Evolutionary conservation across 2,329 filamentous ascomycete species (phyloP), one percentile per base, ranked within the genome.

Genomic region (Stromatinia cepivora): DNA sequence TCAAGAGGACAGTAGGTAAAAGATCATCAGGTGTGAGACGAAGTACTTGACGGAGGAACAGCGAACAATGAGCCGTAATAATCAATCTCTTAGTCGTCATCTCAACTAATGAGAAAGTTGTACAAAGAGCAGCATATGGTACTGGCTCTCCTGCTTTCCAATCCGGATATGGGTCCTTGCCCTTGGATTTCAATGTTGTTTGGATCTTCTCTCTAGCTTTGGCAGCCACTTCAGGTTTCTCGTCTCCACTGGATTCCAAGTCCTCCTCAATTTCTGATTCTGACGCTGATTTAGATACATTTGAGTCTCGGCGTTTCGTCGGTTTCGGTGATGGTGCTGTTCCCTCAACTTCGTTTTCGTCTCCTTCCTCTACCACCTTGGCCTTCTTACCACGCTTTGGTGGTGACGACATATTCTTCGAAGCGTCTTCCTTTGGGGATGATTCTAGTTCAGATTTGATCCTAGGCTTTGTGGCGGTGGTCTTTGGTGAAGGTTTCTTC

Each of bases 21-120:
- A 99, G 85, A 78, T 99, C 95, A 22, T 89, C 85, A 0, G 95
- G 95, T 0, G 93, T 97, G 48, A 99, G 84, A 25, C 94, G 88
- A 74, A 98, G 85, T n/a, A 99, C 94, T 81, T 99, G 95, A 46
- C 92, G 91, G 63, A 99, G 85, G 78, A 99, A 98, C 1, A 93
- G 84, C 1, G 94, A 91, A 80, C 94, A 97, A 78, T 97, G 90
- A 25, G 94, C 92, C 74, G 91, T 87, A 72, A 99, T 99, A 71
- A 93, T 85, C 56, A 99, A 81, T 67, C 95, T 88, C 79, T 98
- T 98, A 8, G 92, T 93, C 0, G 94, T 99, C 84, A 97, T 89
- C 81, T 99, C 95, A 66, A 98, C 90, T 46, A 97, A 87, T 1
- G 94, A 97, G 76, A 98, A 98, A 0, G 95, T 98, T 15, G 89